phyloP scores from a whole-genome alignment of 345 rosid genomes.

The Citropsis articulata region DNA sequence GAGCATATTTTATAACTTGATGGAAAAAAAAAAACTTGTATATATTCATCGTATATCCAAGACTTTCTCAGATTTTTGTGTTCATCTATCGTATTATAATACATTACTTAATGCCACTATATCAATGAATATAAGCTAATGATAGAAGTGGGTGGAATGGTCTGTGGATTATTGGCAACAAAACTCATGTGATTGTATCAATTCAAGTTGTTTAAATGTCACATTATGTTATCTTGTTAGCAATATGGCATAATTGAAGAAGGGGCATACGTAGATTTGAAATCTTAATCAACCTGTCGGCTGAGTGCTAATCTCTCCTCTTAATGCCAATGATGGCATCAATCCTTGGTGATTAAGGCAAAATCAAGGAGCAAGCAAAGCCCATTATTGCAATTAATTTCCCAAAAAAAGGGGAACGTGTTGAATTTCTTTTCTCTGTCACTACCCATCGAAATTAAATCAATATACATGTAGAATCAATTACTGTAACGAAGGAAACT shows the following conservation, averaged over 20 bases:
- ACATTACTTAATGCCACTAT: neutral
- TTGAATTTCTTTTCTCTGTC: neutral
- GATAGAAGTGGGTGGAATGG: neutral
- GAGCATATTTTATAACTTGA: no score
- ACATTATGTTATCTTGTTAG: neutral
- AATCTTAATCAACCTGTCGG: slow-evolving; percentile 14
- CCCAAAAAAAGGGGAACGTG: neutral
- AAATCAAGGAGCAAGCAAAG: neutral
- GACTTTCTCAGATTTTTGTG: no score
- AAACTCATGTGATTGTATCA: slow-evolving; percentile 17
- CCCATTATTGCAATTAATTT: neutral
- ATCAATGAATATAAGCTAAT: neutral
- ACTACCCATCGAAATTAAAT: neutral
- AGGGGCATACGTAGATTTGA: neutral
- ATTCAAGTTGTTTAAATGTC: slow-evolving; percentile 26
- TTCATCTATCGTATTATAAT: neutral
- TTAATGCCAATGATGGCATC: neutral
- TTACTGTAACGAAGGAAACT: neutral
- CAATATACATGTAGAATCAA: neutral
- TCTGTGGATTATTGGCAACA: slow-evolving; percentile 5
- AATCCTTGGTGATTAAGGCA: neutral
- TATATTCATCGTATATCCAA: neutral
- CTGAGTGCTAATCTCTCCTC: neutral
- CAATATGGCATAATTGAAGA: neutral
- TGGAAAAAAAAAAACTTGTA: no score